Evolutionary conservation across 2,329 filamentous ascomycete species (phyloP).

Genomic region (Fusarium humuli): DNA sequence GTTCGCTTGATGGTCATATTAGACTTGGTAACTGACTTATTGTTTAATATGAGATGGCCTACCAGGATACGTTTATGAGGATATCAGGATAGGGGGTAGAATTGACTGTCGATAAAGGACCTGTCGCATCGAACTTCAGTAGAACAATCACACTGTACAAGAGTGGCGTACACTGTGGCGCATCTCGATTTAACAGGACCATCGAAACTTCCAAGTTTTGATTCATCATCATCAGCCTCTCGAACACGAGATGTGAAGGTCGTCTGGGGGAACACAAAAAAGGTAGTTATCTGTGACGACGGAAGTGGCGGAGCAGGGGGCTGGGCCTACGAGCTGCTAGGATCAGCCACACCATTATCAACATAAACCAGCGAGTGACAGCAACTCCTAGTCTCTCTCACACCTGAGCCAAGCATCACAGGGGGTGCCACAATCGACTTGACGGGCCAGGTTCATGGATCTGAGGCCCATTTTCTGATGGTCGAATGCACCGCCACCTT

Average conservation of each 20-base stretch:
- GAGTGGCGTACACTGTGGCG: slow-evolving; percentile 41
- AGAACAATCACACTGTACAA: slow-evolving; percentile 27
- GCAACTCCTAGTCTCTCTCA: slow-evolving; percentile 25
- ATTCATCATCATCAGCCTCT: slow-evolving; percentile 16
- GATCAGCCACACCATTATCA: slow-evolving; percentile 40
- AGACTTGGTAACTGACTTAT: slow-evolving; percentile 5
- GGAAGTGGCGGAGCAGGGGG: slow-evolving; percentile 37
- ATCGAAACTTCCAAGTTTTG: slow-evolving; percentile 23
- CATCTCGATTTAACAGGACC: slow-evolving; percentile 23
- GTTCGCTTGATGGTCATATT: slow-evolving; percentile 22
- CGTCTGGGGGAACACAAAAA: slow-evolving; percentile 13
- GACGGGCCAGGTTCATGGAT: slow-evolving; percentile 25
- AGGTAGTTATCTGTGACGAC: slow-evolving; percentile 26
- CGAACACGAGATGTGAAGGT: slow-evolving; percentile 31
- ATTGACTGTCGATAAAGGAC: neutral
- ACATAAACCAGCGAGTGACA: slow-evolving; percentile 22
- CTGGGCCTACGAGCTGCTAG: slow-evolving; percentile 28
- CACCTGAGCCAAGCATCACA: slow-evolving; percentile 18
- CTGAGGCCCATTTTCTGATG: slow-evolving; percentile 16
- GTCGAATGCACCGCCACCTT: slow-evolving; percentile 36
- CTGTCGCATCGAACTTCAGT: slow-evolving; percentile 15
- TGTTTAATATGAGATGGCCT: slow-evolving; percentile 9
- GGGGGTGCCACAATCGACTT: slow-evolving; percentile 33
- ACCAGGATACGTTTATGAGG: slow-evolving; percentile 2
- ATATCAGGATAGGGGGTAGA: slow-evolving; percentile 15